Percentiles rank a stretch among this genome's conserved stretches.
Evolutionary conservation across 208 protist species (phyloP).

Genomic region (Wallacemonas collosoma): DNA sequence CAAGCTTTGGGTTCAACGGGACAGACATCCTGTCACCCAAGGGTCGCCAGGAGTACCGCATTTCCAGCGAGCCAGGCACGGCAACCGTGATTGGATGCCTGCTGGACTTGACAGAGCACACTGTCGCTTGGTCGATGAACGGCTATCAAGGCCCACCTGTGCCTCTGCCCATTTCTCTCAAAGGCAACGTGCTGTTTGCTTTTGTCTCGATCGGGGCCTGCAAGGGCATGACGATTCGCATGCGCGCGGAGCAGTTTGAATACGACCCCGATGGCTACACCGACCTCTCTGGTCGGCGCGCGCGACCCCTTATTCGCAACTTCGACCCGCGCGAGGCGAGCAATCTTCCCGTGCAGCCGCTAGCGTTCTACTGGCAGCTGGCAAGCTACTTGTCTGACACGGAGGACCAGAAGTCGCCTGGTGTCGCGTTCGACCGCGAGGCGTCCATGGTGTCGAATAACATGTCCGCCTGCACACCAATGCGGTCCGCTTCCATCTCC

Average conservation of each 20-base stretch:
- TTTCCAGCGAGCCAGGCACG: slow-evolving; percentile 45
- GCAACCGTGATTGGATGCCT: slow-evolving; percentile 80
- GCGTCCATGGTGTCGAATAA: slow-evolving; percentile 18
- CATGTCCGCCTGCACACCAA: slow-evolving; percentile 18
- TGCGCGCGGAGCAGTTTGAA: slow-evolving; percentile 73
- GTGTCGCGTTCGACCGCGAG: slow-evolving; percentile 9
- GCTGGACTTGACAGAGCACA: slow-evolving; percentile 75
- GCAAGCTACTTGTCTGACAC: slow-evolving; percentile 80
- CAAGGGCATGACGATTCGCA: slow-evolving; percentile 72
- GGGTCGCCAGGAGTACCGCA: slow-evolving; percentile 84
- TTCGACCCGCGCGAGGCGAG: slow-evolving; percentile 48
- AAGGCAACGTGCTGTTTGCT: slow-evolving; percentile 54
- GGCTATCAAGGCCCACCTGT: slow-evolving; percentile 74
- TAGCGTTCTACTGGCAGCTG: slow-evolving; percentile 82
- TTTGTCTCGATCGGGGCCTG: slow-evolving; percentile 86
- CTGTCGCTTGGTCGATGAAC: slow-evolving; percentile 87
- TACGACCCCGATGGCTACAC: slow-evolving; percentile 86
- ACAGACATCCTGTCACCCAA: slow-evolving; percentile 64
- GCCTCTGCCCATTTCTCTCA: slow-evolving; percentile 63
- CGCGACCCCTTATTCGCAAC: slow-evolving; percentile 50
- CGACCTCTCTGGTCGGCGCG: slow-evolving; percentile 70
- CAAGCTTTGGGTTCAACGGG: slow-evolving; percentile 88
- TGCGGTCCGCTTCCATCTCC: slow-evolving; percentile 20
- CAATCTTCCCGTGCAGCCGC: slow-evolving; percentile 46
- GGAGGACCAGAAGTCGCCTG: slow-evolving; percentile 38